Base-by-base conservation (phyloP, 768 basidiomycete genomes). In the Mrakia blollopis region DNA sequence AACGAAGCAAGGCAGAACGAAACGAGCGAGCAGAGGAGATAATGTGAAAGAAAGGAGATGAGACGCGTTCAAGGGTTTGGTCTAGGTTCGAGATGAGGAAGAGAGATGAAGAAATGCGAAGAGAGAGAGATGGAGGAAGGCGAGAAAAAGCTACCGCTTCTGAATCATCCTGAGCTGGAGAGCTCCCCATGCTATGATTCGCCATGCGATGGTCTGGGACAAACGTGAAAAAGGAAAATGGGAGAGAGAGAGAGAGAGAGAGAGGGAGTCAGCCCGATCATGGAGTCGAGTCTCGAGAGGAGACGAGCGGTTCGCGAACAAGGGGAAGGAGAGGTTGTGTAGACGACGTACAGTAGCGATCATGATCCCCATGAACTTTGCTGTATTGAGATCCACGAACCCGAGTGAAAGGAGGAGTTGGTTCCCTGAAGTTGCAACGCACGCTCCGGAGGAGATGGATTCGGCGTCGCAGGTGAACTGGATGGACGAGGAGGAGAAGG, bases 401-500 rank as follows among this genome's bases (percentile, higher is more conserved):
- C 76, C 72, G 3, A 77, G 50, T 0, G 76, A 50, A 13, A 30
- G 28, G 18, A 77, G 63, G 14, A 77, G 71, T 25, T 67, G 14
- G 52, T 77, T 54, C 14, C 76, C 76, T 0, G 37, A 44, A 2
- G 82, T 79, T 0, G 83, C 83, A 30, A 85, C 81, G 79, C 85
- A 85, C 9, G 78, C 79, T 0, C 84, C 85, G 0, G 78, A 77
- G 5, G 73, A 32, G 30, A 85, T 78, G 28, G 83, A 78, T 2
- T 77, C 82, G 0, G 44, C 50, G 8, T 82, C 79, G 74, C 85
- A 85, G 50, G 82, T 60, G 78, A 86, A 84, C 2, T 69, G 71
- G 23, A 52, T 44, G 25, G 3, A 54, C 60, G n/a, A 21, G 10
- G 18, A 8, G 2, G 16, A n/a, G 9, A 41, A 30, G 70, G 60